Percentiles rank a stretch among this genome's conserved stretches.
phyloP scores from a whole-genome alignment of 495 filamentous ascomycete genomes.

The Schizothecium vesticola region DNA sequence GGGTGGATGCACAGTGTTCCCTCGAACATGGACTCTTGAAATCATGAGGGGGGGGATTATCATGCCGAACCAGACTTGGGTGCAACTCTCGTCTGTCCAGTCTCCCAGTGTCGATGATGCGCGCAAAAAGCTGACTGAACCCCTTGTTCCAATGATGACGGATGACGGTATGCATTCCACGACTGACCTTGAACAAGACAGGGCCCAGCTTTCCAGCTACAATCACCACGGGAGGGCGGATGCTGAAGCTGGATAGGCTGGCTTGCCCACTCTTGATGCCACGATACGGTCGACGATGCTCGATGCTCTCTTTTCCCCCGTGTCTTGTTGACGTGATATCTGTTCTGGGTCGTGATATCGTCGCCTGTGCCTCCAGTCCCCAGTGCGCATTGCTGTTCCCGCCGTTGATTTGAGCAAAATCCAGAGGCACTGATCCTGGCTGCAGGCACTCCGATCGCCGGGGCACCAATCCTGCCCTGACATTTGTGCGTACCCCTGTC shows the following conservation, averaged over 20 bases:
- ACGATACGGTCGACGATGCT: neutral
- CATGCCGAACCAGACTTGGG: neutral
- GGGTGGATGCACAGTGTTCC: neutral
- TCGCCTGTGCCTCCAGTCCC: slow-evolving; percentile 8
- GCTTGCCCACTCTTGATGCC: neutral
- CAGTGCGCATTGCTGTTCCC: neutral
- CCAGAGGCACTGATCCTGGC: slow-evolving; percentile 13
- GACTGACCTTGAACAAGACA: neutral
- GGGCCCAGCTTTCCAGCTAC: neutral
- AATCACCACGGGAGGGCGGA: neutral
- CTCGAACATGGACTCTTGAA: neutral
- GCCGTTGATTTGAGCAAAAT: slow-evolving; percentile 12
- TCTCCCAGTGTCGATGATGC: neutral
- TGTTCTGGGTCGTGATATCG: slow-evolving; percentile 8
- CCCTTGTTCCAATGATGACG: slow-evolving; percentile 4
- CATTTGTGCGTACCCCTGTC: slow-evolving; percentile 12
- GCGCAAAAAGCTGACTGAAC: neutral
- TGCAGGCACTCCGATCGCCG: slow-evolving; percentile 14
- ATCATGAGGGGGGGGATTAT: neutral
- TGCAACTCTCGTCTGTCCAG: neutral
- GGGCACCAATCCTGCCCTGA: slow-evolving; percentile 11
- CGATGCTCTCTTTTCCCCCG: neutral
- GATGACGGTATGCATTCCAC: neutral
- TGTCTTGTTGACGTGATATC: slow-evolving; percentile 4
- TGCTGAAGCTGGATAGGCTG: neutral